Percentiles rank a stretch among this genome's conserved stretches.
These are phyloP conservation scores for Aspergillus felis DNA, from an alignment of 2,329 filamentous ascomycete genomes.

Conservation along the genomic window DNA sequence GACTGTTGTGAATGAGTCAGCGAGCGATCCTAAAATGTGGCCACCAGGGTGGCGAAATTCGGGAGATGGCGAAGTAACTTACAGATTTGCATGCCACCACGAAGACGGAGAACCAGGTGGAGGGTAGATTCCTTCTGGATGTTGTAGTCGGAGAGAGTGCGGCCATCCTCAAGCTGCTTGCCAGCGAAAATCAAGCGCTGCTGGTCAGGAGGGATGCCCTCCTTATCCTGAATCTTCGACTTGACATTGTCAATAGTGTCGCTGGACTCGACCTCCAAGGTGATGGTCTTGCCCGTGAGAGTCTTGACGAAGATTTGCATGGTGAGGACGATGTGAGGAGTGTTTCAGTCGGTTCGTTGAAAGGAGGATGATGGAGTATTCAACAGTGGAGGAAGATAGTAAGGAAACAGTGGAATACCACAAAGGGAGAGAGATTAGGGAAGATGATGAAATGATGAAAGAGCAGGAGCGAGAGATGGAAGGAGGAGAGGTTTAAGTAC, in stretches of 20 bases:
- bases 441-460: constrained; percentile 8
- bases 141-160: constrained; percentile 54
- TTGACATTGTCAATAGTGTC: constrained; percentile 54
- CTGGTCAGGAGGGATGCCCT: constrained; percentile 57
- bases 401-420: neutral
- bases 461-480: constrained; percentile 11
- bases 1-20: constrained; percentile 32
- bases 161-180: constrained; percentile 56
- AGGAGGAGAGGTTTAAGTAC: constrained; percentile 29
- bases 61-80: constrained; percentile 26
- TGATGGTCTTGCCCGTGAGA: constrained; percentile 60
- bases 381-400: constrained; percentile 15
- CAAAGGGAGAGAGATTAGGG: constrained; percentile 4
- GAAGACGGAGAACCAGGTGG: constrained; percentile 55
- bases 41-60: constrained; percentile 9
- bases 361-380: constrained; percentile 4
- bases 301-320: constrained; percentile 99
- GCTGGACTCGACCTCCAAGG: constrained; percentile 47
- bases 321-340: constrained; percentile 37
- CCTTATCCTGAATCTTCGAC: constrained; percentile 59
- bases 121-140: constrained; percentile 64
- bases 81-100: constrained; percentile 55
- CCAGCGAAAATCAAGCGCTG: constrained; percentile 57
- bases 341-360: constrained; percentile 9
- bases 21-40: neutral